phyloP scores from a whole-genome alignment of 2,329 filamentous ascomycete genomes.

The Zalaria sp. region DNA sequence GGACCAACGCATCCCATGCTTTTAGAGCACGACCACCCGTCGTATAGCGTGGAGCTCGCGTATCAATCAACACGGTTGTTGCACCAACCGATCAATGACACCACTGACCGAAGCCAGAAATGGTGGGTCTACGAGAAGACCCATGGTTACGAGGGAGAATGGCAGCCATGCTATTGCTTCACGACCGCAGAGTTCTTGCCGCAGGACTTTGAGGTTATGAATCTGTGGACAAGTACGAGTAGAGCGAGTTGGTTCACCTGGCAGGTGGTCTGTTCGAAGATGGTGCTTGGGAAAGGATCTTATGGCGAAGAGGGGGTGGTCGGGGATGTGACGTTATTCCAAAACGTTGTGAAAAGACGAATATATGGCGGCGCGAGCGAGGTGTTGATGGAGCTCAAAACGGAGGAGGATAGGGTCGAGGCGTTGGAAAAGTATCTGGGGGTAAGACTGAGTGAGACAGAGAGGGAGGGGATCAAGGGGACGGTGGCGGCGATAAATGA shows the following conservation, averaged over 20 bases:
- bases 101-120: constrained; percentile 18
- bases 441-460: constrained; percentile 24
- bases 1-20: constrained; percentile 22
- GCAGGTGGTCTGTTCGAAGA: constrained; percentile 38
- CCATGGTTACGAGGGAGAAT: constrained; percentile 27
- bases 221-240: constrained; percentile 38
- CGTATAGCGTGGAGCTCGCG: no score
- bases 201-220: constrained; percentile 48
- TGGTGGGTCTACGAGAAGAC: constrained; percentile 29
- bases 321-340: constrained; percentile 26
- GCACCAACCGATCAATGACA: constrained; percentile 11
- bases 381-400: constrained; percentile 14
- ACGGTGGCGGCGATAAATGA: constrained; percentile 1
- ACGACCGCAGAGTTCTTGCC: constrained; percentile 49
- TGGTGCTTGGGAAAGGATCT: constrained; percentile 30
- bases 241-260: constrained; percentile 39
- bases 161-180: constrained; percentile 52
- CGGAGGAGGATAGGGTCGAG: constrained; percentile 28
- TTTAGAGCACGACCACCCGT: background rate
- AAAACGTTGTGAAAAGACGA: constrained; percentile 30
- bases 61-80: background rate
- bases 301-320: constrained; percentile 16
- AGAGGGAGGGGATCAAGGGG: constrained; percentile 22
- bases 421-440: constrained; percentile 30
- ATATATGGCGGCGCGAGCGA: constrained; percentile 19